Conservation (phyloP, 2,329 filamentous ascomycete species). For the Raffaelea albimanens region DNA sequence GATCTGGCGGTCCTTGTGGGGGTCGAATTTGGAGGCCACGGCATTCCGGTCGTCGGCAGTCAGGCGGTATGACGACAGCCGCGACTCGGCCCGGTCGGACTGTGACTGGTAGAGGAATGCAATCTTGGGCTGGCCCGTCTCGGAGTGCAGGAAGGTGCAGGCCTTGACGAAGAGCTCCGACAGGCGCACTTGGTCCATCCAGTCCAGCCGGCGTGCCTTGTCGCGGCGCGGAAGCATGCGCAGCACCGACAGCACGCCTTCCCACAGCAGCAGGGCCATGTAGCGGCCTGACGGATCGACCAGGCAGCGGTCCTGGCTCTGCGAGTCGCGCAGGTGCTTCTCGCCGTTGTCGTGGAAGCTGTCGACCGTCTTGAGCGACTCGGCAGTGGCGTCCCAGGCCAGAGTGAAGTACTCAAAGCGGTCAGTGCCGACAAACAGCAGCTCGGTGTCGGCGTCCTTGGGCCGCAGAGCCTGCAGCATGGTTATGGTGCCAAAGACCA, state of each 20-base stretch:
- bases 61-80: constrained; percentile 49
- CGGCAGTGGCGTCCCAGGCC: constrained; percentile 60
- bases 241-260: constrained; percentile 47
- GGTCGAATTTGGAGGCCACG: constrained; percentile 44
- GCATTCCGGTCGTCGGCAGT: constrained; percentile 49
- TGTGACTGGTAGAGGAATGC: constrained; percentile 49
- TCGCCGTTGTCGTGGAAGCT: constrained; percentile 44
- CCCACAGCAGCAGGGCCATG: constrained; percentile 50
- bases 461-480: constrained; percentile 77
- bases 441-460: constrained; percentile 62
- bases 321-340: constrained; percentile 61
- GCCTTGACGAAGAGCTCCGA: constrained; percentile 52
- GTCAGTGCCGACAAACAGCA: constrained; percentile 89
- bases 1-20: constrained; percentile 43
- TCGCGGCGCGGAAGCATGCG: constrained; percentile 38
- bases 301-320: constrained; percentile 73
- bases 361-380: constrained; percentile 40
- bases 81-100: constrained; percentile 41
- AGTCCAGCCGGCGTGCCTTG: constrained; percentile 32
- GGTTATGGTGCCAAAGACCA: constrained; percentile 76
- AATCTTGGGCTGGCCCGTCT: constrained; percentile 47
- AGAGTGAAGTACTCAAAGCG: constrained; percentile 85
- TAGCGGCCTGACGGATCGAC: constrained; percentile 68
- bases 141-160: constrained; percentile 47
- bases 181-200: constrained; percentile 45